Evolutionary conservation across 139 green algal species (phyloP).

Genomic region (Ettlia oleoabundans): DNA sequence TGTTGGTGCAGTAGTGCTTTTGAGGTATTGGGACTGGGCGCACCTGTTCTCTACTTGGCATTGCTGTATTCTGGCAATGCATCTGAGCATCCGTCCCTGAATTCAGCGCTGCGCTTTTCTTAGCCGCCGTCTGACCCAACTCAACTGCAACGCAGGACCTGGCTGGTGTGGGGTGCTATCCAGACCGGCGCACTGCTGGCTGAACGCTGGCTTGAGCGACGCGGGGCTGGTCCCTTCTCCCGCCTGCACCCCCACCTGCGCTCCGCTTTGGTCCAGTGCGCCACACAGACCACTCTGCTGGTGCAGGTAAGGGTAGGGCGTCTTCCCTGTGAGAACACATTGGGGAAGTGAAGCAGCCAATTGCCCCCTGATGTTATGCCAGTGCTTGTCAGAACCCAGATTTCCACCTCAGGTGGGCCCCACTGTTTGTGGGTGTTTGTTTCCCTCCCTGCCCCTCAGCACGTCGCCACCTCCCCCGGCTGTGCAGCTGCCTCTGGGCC

Average conservation of each 20-base stretch:
- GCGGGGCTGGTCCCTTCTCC: not conserved
- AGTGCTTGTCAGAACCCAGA: too few species aligned
- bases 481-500: constrained; percentile 11
- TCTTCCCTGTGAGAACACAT: too few species aligned
- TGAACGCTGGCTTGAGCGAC: not conserved
- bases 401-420: too few species aligned
- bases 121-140: too few species aligned
- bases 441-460: not conserved
- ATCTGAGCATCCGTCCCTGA: too few species aligned
- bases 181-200: constrained; percentile 9
- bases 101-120: too few species aligned
- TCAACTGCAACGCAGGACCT: constrained; percentile 11
- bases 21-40: too few species aligned
- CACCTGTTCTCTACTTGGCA: too few species aligned
- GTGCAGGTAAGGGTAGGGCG: constrained; percentile 21
- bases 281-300: constrained; percentile 18
- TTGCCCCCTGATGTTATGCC: too few species aligned
- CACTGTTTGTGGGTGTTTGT: not conserved
- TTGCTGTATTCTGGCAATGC: too few species aligned
- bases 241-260: constrained; percentile 21
- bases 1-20: too few species aligned
- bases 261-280: constrained; percentile 5
- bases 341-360: too few species aligned
- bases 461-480: not conserved
- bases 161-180: constrained; percentile 24